Base-by-base conservation (phyloP, 176 grass and related monocot species). In the Zea luxurians region DNA sequence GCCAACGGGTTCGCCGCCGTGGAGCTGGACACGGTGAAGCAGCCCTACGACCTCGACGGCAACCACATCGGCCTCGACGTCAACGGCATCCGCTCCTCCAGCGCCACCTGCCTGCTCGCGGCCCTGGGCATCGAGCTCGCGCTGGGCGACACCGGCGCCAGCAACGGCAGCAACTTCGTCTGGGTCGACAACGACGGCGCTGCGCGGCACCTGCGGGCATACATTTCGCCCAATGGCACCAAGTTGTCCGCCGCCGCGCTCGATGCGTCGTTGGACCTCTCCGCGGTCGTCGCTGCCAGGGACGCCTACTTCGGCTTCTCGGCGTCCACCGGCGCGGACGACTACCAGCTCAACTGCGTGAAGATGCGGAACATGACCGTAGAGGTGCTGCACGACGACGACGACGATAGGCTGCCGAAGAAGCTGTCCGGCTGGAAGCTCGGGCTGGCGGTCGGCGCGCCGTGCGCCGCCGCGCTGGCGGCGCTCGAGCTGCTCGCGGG, bases 291-390 rank as follows among this genome's bases (percentile, higher is more conserved):
- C 49, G 8, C 40, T 17, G 58, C 10, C 1, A 73, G 48, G 50
- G n/a, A 0, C n/a, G 86, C 82, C 7, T 93, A 86, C 81, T 89
- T 93, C 69, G 94, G 94, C 64, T 97, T 97, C 89, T 82, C 94
- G 34, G 94, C 82, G 69, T 88, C 91, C 58, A 97, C 94, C 43
- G 87, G 94, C 37, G 50, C 2, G 6, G 16, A 1, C 3, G n/a
- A n/a, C n/a, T 90, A 92, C 65, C 46, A 97, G 91, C 87, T 97
- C 82, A 93, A 97, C 66, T 92, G 91, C 85, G 85, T 97, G 48
- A 77, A 75, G 43, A 86, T 76, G 36, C 93, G 94, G 94, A 81
- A 88, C 78, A 78, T 97, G 66, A 91, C 89, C 60, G 84, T 97
- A 17, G 89, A 97, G 59, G 66, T 0, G 60, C 70, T 97, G 53